Percentiles rank a stretch among this genome's conserved stretches.
These are phyloP conservation scores for Paramecium tetraurelia DNA, from an alignment of 73 alveolate genomes.

Conservation along the genomic window DNA sequence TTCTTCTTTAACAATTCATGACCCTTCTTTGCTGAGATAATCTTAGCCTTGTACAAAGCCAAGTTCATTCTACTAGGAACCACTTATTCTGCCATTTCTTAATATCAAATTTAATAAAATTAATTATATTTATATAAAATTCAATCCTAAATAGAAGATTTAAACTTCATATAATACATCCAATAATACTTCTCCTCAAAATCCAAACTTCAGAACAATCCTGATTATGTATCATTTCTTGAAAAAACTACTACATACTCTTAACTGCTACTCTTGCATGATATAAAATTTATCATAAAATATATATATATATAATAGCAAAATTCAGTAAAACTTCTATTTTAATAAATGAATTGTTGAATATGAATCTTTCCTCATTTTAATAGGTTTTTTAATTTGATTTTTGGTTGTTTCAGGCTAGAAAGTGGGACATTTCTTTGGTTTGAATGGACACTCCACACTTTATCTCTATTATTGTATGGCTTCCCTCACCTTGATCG, in stretches of 20 bases:
- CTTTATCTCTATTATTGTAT: background rate
- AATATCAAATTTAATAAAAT: background rate
- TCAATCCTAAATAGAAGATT: background rate
- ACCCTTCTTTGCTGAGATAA: conserved; percentile 94
- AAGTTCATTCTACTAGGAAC: conserved; percentile 67
- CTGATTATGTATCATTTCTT: background rate
- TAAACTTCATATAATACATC: background rate
- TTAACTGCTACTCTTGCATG: background rate
- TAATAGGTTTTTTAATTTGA: background rate
- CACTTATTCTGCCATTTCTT: conserved; percentile 20
- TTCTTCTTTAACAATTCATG: conserved; percentile 94
- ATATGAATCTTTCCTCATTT: background rate
- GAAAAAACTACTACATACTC: background rate
- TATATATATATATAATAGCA: background rate
- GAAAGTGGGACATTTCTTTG: background rate
- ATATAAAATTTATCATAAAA: background rate
- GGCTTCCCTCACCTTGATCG: background rate
- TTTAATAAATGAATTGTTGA: background rate
- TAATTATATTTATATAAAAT: background rate
- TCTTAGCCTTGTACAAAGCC: conserved; percentile 70
- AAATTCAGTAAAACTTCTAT: background rate
- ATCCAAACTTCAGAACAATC: background rate
- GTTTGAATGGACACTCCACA: background rate
- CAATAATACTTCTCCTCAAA: too few species aligned
- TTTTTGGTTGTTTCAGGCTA: background rate